Base-by-base conservation (phyloP, 176 grass and related monocot species). In the Oryza nivara region DNA sequence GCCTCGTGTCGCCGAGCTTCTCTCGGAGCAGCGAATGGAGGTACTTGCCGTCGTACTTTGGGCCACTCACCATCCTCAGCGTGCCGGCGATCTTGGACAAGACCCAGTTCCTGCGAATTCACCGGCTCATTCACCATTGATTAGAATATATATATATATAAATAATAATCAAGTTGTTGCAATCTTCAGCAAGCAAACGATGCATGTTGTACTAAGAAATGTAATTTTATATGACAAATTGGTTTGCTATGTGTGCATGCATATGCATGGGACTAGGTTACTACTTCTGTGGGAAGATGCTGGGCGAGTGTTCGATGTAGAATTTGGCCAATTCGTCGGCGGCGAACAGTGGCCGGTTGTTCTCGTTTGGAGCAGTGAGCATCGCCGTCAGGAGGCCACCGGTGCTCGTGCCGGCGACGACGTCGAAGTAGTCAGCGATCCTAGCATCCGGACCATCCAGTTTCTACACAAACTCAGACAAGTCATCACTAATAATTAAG, bases 401-500 rank as follows among this genome's bases (percentile, higher is more conserved):
- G 4, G 92, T 94, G 84, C 92, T 94, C 5, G 92, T 92, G 56
- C 92, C 92, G 4, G 92, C 90, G 10, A 94, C 60, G 0, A 92
- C 90, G 68, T 92, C 92, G 22, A 94, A 94, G 77, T 94, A 94
- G 86, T 94, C 85, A 0, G 90, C 90, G 10, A 94, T 81, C 78
- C 92, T 82, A 56, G 82, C 87, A 47, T 87, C 87, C 15, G 83
- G 67, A 3, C 90, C 92, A 47, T 94, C 92, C 15, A 92, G 70
- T 49, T 86, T 87, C 95, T 97, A 19, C 54, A 79, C 11, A 66
- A 35, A 69, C 7, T 25, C 2, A 56, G 36, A 61, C 10, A 22
- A 75, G 8, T 25, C 2, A 9, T 51, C 9, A 34, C 25, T 26
- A 26, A 26, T 26, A 26, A 26, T 26, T 26, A 26, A 77, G 11